A percentile compares a stretch with the other conserved stretches of the same genome.
These are phyloP conservation scores for Larix kaempferi DNA, from an alignment of 75 land plant genomes.

Conservation along the genomic window DNA sequence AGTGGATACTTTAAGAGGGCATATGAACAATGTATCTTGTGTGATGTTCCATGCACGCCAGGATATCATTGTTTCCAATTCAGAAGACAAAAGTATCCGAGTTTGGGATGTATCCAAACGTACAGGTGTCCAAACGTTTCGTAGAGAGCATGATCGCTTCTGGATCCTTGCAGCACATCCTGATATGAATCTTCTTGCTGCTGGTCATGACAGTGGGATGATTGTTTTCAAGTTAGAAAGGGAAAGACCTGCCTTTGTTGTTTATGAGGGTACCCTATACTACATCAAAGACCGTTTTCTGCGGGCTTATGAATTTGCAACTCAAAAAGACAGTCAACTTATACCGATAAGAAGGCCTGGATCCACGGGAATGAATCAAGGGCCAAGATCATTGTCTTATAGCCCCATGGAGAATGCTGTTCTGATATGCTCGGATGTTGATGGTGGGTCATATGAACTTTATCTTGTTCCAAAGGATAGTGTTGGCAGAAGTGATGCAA, in stretches of 20 bases:
- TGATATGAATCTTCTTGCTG: constrained; percentile 66
- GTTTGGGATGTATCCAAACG: constrained; percentile 78
- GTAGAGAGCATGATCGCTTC: constrained; percentile 76
- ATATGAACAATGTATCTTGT: constrained; percentile 59
- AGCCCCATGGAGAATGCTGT: constrained; percentile 81
- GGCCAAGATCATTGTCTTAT: constrained; percentile 60
- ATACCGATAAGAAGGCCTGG: constrained; percentile 61
- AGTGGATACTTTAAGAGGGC: constrained; percentile 78
- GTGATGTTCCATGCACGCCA: constrained; percentile 72
- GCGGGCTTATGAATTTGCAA: constrained; percentile 58
- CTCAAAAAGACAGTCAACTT: constrained; percentile 50
- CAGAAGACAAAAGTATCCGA: constrained; percentile 77
- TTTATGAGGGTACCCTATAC: constrained; percentile 48
- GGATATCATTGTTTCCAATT: constrained; percentile 64
- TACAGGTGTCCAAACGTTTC: constrained; percentile 66
- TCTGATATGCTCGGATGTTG: constrained; percentile 69
- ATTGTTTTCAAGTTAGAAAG: constrained; percentile 76
- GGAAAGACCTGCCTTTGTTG: constrained; percentile 70
- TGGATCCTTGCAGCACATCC: constrained; percentile 80
- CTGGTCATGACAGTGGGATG: constrained; percentile 74
- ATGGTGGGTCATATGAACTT: constrained; percentile 74
- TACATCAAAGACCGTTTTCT: constrained; percentile 67
- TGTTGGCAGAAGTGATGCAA: constrained; percentile 48
- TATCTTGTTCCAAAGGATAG: constrained; percentile 58
- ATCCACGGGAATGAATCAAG: constrained; percentile 55